Evolutionary conservation across 2,329 filamentous ascomycete species (phyloP).

Genomic region (Nemania sp.): DNA sequence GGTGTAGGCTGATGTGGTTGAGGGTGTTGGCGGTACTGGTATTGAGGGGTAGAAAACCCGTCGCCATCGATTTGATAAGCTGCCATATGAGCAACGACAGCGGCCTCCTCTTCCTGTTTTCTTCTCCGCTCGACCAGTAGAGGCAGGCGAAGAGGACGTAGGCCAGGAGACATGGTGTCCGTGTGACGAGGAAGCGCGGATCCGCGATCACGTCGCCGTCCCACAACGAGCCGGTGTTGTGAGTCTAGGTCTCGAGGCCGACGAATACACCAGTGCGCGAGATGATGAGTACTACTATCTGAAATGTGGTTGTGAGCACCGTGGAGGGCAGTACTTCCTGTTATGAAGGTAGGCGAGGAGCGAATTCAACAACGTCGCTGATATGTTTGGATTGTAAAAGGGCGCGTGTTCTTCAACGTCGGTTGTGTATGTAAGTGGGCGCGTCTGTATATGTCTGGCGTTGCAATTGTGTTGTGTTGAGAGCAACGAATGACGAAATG

Average conservation of each 20-base stretch:
- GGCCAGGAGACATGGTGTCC: slow-evolving; percentile 37
- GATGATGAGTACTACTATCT: neutral
- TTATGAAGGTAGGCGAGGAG: neutral
- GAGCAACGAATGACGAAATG: slow-evolving; percentile 20
- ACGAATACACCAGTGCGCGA: neutral
- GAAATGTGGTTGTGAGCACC: neutral
- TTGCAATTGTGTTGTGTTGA: slow-evolving; percentile 18
- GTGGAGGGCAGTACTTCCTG: neutral
- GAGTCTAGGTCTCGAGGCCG: neutral
- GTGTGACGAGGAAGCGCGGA: slow-evolving; percentile 17
- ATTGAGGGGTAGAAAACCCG: slow-evolving; percentile 48
- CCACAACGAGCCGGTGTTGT: slow-evolving; percentile 6
- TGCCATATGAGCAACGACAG: slow-evolving; percentile 19
- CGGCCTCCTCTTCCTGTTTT: slow-evolving; percentile 38
- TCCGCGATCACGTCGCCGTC: slow-evolving; percentile 27
- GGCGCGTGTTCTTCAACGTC: slow-evolving; percentile 3
- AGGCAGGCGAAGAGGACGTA: slow-evolving; percentile 42
- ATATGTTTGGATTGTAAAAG: slow-evolving; percentile 10
- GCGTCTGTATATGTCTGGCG: slow-evolving; percentile 26
- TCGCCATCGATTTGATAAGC: slow-evolving; percentile 40
- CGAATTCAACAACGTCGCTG: slow-evolving; percentile 3
- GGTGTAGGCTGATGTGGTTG: slow-evolving; percentile 42
- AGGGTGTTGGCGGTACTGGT: slow-evolving; percentile 7
- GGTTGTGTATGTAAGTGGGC: slow-evolving; percentile 24
- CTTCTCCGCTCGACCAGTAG: slow-evolving; percentile 39